A percentile compares a stretch with the other conserved stretches of the same genome.
Evolutionary conservation across 2,329 filamentous ascomycete genomes (phyloP).

Genomic region (Leptographium wingfieldii): DNA sequence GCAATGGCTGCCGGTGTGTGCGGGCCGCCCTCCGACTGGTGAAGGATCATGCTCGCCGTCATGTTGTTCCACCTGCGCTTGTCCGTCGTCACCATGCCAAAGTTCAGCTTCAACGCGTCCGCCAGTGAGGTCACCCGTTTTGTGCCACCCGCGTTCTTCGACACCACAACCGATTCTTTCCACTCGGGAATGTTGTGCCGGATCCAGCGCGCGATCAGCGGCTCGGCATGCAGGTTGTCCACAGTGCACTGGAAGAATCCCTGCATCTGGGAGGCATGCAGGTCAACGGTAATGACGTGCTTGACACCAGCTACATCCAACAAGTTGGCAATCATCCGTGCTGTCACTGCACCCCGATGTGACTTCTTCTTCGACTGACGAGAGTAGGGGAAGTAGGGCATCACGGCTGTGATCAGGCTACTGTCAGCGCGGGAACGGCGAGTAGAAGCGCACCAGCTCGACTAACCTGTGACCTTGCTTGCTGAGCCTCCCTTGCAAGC

Average conservation of each 20-base stretch:
- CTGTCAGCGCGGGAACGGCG: neutral
- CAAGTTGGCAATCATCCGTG: constrained; percentile 92
- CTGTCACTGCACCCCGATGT: constrained; percentile 89
- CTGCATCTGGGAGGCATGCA: constrained; percentile 98
- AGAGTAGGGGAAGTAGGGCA: constrained; percentile 97
- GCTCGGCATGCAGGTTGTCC: constrained; percentile 93
- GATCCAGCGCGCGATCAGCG: constrained; percentile 92
- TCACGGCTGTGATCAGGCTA: constrained; percentile 47
- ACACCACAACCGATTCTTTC: constrained; percentile 88
- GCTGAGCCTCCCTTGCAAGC: constrained; percentile 96
- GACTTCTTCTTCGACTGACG: constrained; percentile 99
- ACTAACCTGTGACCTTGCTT: constrained; percentile 80
- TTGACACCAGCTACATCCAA: constrained; percentile 88
- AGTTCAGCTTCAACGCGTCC: constrained; percentile 92
- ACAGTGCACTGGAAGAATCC: constrained; percentile 97
- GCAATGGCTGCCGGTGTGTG: constrained; percentile 30
- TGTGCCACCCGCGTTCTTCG: constrained; percentile 94
- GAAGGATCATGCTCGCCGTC: constrained; percentile 68
- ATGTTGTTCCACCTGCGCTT: constrained; percentile 53
- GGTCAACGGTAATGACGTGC: constrained; percentile 93
- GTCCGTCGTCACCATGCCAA: constrained; percentile 89
- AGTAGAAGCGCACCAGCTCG: neutral
- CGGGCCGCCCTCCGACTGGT: constrained; percentile 49
- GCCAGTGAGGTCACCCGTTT: constrained; percentile 94
- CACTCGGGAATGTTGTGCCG: constrained; percentile 76